Percentiles rank a stretch among this genome's conserved stretches.
Conservation (phyloP, 2,329 filamentous ascomycete genomes). For the Fusarium continuum region DNA sequence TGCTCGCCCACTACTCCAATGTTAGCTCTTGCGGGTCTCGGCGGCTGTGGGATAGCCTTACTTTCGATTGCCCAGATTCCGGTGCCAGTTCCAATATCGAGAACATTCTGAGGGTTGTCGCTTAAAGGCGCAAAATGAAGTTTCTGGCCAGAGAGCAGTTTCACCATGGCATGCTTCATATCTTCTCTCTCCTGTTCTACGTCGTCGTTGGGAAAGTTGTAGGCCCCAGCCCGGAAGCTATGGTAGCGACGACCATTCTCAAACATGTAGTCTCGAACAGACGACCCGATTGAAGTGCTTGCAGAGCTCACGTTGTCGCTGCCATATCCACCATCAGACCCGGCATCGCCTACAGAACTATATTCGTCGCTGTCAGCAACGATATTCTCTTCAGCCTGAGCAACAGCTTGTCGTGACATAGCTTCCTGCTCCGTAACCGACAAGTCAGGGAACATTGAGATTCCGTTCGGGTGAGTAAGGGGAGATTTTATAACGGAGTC, state of each 20-base stretch:
- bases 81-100: conserved; percentile 68
- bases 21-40: conserved; percentile 10
- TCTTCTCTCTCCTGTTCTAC: conserved; percentile 67
- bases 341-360: conserved; percentile 27
- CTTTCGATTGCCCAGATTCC: conserved; percentile 69
- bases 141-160: conserved; percentile 57
- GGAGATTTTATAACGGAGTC: conserved; percentile 41
- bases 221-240: conserved; percentile 61
- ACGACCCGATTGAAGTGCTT: conserved; percentile 52
- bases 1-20: conserved; percentile 55
- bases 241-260: conserved; percentile 70
- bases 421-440: conserved; percentile 49
- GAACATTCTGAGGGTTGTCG: conserved; percentile 56
- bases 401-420: conserved; percentile 50
- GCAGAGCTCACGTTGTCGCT: conserved; percentile 50
- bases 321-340: conserved; percentile 51
- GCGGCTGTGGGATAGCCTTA: conserved; percentile 34
- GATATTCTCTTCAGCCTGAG: conserved; percentile 50
- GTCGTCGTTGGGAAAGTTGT: conserved; percentile 69
- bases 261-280: conserved; percentile 60
- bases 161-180: conserved; percentile 64
- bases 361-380: conserved; percentile 48
- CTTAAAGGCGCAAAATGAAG: conserved; percentile 64
- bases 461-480: conserved; percentile 52
- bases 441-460: conserved; percentile 49